phyloP scores from a whole-genome alignment of 495 filamentous ascomycete genomes.

The Margaritispora aquatica region DNA sequence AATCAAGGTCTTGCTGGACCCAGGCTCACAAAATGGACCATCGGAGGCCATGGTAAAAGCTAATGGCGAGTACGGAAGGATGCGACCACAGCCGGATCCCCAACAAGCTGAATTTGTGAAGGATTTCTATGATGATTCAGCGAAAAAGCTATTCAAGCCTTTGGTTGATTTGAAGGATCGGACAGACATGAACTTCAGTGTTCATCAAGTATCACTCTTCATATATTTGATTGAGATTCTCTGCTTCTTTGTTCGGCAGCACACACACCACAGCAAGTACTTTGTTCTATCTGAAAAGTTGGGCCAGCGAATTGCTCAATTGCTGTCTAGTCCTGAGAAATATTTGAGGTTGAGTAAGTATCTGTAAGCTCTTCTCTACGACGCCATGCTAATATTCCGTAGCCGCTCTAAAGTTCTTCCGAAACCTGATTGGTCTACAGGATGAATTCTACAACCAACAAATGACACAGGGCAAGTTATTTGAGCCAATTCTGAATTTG shows the following conservation, averaged over 20 bases:
- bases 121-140: conserved; percentile 86
- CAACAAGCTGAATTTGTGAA: conserved; percentile 80
- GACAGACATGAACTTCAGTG: conserved; percentile 43
- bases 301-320: conserved; percentile 71
- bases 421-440: conserved; percentile 74
- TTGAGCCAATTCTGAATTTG: conserved; percentile 84
- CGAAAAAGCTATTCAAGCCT: conserved; percentile 79
- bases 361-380: neutral
- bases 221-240: conserved; percentile 90
- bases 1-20: conserved; percentile 89
- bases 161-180: conserved; percentile 74
- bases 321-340: conserved; percentile 83
- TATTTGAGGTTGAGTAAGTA: conserved; percentile 82
- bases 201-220: conserved; percentile 82
- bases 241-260: conserved; percentile 89
- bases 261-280: conserved; percentile 77
- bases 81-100: conserved; percentile 51
- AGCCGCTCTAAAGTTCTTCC: conserved; percentile 95
- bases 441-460: conserved; percentile 92
- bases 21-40: conserved; percentile 47
- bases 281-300: conserved; percentile 80
- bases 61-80: conserved; percentile 63
- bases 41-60: conserved; percentile 60
- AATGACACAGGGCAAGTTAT: conserved; percentile 74
- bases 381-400: conserved; percentile 5